Evolutionary conservation across 208 protist species (phyloP).

Genomic region (Leptomonas seymouri): DNA sequence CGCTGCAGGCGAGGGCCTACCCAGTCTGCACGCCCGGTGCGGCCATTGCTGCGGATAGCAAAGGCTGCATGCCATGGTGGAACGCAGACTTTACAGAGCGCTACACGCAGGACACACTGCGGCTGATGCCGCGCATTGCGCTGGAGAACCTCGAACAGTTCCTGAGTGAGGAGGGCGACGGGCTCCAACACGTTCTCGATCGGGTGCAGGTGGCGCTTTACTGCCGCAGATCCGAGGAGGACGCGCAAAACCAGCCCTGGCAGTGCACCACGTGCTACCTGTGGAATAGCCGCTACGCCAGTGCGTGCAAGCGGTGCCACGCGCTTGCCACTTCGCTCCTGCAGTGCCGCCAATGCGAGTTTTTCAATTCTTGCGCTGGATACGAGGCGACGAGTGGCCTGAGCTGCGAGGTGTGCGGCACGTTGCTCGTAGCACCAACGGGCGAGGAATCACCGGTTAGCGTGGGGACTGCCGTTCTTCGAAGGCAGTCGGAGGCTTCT

Average conservation of each 20-base stretch:
- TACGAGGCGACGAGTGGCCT: conserved; percentile 13
- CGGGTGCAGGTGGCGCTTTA: conserved; percentile 9
- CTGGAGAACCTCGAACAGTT: conserved; percentile 33
- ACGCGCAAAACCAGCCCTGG: conserved; percentile 55
- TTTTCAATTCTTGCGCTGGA: conserved; percentile 44
- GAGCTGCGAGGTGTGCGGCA: conserved; percentile 28
- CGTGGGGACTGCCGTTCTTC: neutral
- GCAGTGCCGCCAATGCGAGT: conserved; percentile 53
- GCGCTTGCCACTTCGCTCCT: conserved; percentile 49
- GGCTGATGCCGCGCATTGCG: conserved; percentile 31
- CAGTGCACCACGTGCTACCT: conserved; percentile 53
- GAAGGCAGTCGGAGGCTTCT: too few species aligned
- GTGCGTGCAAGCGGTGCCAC: conserved; percentile 51
- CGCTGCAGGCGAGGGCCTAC: conserved; percentile 12
- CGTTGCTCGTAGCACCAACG: conserved; percentile 7
- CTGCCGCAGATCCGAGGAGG: conserved; percentile 15
- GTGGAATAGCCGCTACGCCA: conserved; percentile 59
- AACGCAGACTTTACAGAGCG: conserved; percentile 34
- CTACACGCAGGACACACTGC: conserved; percentile 28
- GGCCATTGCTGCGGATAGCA: neutral
- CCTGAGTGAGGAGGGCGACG: neutral
- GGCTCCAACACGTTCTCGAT: conserved; percentile 7
- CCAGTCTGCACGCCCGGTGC: conserved; percentile 16
- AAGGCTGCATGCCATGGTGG: neutral
- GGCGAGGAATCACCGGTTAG: neutral